Conservation (phyloP, 2,329 filamentous ascomycete species). For the Cercospora nicotianae region DNA sequence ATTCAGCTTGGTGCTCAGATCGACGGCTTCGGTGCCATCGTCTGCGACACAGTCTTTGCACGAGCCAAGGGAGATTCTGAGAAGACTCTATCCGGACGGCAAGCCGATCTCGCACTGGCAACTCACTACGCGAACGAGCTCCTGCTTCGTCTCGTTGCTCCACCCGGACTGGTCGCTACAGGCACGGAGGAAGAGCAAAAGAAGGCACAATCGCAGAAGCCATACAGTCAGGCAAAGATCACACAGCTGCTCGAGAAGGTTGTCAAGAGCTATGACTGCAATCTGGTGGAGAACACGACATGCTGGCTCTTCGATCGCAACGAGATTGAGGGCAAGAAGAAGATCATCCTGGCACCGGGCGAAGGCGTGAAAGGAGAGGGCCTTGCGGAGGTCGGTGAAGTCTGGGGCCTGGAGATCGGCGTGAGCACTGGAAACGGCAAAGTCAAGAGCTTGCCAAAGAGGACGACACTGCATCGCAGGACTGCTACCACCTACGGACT, state of each 20-base stretch:
- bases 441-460: constrained; percentile 86
- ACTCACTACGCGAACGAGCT: constrained; percentile 96
- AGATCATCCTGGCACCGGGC: constrained; percentile 86
- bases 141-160: constrained; percentile 84
- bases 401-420: constrained; percentile 97
- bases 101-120: constrained; percentile 84
- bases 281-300: constrained; percentile 94
- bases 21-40: constrained; percentile 92
- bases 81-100: constrained; percentile 63
- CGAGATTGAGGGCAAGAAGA: constrained; percentile 97
- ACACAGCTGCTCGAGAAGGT: constrained; percentile 87
- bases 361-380: constrained; percentile 92
- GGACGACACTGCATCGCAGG: constrained; percentile 88
- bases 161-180: constrained; percentile 78
- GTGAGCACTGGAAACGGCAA: constrained; percentile 89
- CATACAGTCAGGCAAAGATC: constrained; percentile 83
- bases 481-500: constrained; percentile 88
- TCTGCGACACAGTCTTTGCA: constrained; percentile 88
- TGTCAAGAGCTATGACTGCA: constrained; percentile 85
- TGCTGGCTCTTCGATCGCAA: constrained; percentile 96
- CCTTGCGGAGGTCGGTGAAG: constrained; percentile 81
- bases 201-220: constrained; percentile 76
- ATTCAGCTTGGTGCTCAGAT: constrained; percentile 99
- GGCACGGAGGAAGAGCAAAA: constrained; percentile 94
- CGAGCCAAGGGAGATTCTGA: constrained; percentile 54